phyloP scores from a whole-genome alignment of 2,329 filamentous ascomycete species.

The Geoglossum cookeanum region DNA sequence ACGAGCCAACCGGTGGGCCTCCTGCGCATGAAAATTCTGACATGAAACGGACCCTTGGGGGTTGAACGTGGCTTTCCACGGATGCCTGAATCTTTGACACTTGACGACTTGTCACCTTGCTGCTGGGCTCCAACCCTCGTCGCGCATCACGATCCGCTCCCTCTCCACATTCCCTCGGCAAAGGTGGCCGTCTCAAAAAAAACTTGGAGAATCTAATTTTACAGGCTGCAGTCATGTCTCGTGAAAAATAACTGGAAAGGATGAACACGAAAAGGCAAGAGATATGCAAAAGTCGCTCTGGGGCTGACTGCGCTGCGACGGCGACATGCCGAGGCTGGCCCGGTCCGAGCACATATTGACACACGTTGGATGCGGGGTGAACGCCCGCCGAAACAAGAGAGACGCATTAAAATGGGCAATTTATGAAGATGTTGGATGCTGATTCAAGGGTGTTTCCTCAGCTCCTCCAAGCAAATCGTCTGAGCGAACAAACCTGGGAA shows the following conservation, averaged over 20 bases:
- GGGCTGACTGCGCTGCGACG: not conserved
- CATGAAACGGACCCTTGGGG: not conserved
- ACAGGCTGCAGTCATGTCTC: not conserved
- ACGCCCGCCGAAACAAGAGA: not conserved
- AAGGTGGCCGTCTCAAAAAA: not conserved
- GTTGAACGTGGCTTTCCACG: not conserved
- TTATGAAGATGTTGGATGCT: not conserved
- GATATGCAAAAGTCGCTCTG: not conserved
- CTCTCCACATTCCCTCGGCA: not conserved
- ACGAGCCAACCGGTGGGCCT: not conserved
- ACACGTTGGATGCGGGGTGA: not conserved
- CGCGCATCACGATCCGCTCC: not conserved
- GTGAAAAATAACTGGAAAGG: not conserved
- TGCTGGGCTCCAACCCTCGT: not conserved
- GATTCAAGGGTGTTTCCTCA: not conserved
- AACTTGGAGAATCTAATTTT: not conserved
- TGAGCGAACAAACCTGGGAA: not conserved
- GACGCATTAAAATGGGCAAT: not conserved
- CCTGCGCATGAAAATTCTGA: not conserved
- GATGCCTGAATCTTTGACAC: not conserved
- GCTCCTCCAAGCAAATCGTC: not conserved
- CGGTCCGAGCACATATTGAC: not conserved
- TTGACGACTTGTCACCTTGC: not conserved
- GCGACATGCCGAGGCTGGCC: not conserved
- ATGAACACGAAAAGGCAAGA: not conserved